Percentiles rank a stretch among this genome's conserved stretches.
Conservation (phyloP, 2,329 filamentous ascomycete species). For the Penicillium sp. region DNA sequence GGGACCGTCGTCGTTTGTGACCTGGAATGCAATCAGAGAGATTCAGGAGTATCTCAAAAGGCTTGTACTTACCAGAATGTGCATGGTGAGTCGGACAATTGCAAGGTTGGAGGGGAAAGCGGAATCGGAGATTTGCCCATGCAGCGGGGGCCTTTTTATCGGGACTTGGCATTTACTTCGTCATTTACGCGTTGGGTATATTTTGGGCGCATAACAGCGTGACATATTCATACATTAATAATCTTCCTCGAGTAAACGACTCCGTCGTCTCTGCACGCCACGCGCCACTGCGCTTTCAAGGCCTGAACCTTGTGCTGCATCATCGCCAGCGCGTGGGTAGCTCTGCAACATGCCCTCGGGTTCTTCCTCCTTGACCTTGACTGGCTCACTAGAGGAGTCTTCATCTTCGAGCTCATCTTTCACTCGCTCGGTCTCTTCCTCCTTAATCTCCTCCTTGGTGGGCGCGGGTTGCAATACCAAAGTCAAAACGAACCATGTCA, state of each 20-base stretch:
- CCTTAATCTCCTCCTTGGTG: slow-evolving; percentile 30
- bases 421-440: slow-evolving; percentile 20
- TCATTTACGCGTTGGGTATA: slow-evolving; percentile 3
- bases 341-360: slow-evolving; percentile 18
- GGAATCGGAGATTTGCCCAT: slow-evolving; percentile 19
- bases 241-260: slow-evolving; percentile 23
- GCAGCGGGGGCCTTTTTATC: slow-evolving; percentile 19
- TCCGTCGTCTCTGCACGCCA: slow-evolving; percentile 35
- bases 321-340: slow-evolving; percentile 25
- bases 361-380: slow-evolving; percentile 32
- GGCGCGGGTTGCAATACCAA: slow-evolving; percentile 34
- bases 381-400: slow-evolving; percentile 18
- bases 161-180: slow-evolving; percentile 8
- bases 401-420: slow-evolving; percentile 19
- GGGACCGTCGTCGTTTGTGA: slow-evolving; percentile 74
- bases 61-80: slow-evolving; percentile 48
- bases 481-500: slow-evolving; percentile 62
- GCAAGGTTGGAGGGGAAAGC: slow-evolving; percentile 17
- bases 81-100: slow-evolving; percentile 38
- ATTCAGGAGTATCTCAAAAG: not conserved
- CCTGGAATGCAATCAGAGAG: slow-evolving; percentile 28
- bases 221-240: not conserved
- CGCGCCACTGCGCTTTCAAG: slow-evolving; percentile 32
- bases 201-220: not conserved
- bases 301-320: slow-evolving; percentile 57